Percentiles rank a stretch among this genome's conserved stretches.
Evolutionary conservation across 441 rosid genomes (phyloP).

Genomic region (Jatropha multifida): DNA sequence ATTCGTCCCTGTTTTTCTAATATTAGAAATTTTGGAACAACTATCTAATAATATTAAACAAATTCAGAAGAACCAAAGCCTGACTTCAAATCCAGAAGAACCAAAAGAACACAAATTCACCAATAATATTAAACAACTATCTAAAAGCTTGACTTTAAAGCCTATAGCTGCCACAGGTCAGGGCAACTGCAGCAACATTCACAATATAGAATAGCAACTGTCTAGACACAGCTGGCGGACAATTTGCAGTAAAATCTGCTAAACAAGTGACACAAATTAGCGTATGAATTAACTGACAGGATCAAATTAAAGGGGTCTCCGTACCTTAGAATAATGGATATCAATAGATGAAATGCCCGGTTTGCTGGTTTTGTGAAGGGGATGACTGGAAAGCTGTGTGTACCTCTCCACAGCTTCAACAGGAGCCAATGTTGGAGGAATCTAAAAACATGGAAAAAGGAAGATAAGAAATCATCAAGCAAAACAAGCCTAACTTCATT

Average conservation of each 20-base stretch:
- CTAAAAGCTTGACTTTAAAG: background rate
- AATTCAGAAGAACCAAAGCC: background rate
- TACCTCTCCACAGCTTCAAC: conserved; percentile 69
- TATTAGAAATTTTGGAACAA: background rate
- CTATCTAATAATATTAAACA: too few relatives aligned
- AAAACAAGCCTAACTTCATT: background rate
- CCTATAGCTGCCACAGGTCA: background rate
- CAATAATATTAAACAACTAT: background rate
- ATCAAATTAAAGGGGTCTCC: conserved; percentile 1
- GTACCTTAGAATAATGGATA: conserved; percentile 68
- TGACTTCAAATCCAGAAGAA: background rate
- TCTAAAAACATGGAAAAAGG: conserved; percentile 36
- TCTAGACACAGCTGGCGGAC: background rate
- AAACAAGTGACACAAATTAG: background rate
- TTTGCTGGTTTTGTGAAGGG: conserved; percentile 95
- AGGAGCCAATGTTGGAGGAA: conserved; percentile 74
- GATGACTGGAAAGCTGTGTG: conserved; percentile 95
- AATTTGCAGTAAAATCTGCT: background rate
- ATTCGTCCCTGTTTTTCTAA: background rate
- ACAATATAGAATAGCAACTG: background rate
- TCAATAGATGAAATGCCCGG: conserved; percentile 84
- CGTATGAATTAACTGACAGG: conserved; percentile 12
- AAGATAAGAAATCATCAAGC: conserved; percentile 7
- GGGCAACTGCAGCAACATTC: conserved; percentile 4
- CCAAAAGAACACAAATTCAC: background rate